A percentile compares a stretch with the other conserved stretches of the same genome.
These are phyloP conservation scores for Earliella scabrosa DNA, from an alignment of 1,284 basidiomycete genomes.

Conservation along the genomic window DNA sequence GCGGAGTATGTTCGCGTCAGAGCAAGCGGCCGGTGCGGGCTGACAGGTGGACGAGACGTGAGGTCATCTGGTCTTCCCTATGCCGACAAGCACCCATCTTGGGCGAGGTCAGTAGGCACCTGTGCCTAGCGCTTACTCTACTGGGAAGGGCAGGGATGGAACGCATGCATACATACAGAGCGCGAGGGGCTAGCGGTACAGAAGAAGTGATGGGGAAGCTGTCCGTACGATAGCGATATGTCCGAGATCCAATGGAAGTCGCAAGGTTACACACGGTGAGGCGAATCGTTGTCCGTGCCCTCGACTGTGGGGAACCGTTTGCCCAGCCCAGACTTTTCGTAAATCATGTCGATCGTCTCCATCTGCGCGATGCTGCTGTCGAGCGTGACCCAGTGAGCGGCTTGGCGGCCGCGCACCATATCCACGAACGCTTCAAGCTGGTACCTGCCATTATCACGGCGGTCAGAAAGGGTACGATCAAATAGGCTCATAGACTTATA, in stretches of 20 bases:
- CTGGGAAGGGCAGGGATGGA: background rate
- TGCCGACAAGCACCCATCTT: too few species aligned
- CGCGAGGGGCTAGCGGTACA: background rate
- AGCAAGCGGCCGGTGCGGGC: background rate
- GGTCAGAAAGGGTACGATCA: too few species aligned
- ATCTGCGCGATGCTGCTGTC: conserved; percentile 58
- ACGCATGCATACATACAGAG: background rate
- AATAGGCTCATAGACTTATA: too few species aligned
- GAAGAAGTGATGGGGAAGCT: background rate
- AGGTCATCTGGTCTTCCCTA: background rate
- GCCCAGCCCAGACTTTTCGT: conserved; percentile 34
- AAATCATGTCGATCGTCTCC: conserved; percentile 58
- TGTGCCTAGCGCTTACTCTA: background rate
- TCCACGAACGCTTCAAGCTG: conserved; percentile 65
- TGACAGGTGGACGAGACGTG: background rate
- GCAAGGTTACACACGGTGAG: too few species aligned
- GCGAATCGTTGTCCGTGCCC: background rate
- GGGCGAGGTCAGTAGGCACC: too few species aligned
- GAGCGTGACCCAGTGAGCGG: conserved; percentile 53
- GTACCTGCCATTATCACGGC: conserved; percentile 39
- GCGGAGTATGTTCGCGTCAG: too few species aligned
- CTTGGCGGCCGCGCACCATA: conserved; percentile 51
- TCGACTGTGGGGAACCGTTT: conserved; percentile 15
- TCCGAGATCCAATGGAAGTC: too few species aligned
- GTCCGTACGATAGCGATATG: background rate